Percentiles rank a stretch among this genome's conserved stretches.
phyloP scores from a whole-genome alignment of 2,329 filamentous ascomycete genomes.

The Sphaerostilbella broomeana region DNA sequence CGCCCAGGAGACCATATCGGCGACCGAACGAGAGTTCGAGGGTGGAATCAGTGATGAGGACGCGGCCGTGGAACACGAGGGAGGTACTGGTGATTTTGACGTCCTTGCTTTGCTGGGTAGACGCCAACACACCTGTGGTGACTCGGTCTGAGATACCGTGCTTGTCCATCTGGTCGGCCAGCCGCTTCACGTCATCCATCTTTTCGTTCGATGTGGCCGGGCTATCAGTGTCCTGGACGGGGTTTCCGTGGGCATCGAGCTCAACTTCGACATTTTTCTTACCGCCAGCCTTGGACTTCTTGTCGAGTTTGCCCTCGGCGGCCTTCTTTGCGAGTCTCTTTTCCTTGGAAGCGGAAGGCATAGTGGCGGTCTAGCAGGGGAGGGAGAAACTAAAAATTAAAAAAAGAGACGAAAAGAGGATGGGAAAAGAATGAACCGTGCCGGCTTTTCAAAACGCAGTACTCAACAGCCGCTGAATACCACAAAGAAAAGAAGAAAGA shows the following conservation, averaged over 20 bases:
- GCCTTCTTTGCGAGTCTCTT: conserved; percentile 67
- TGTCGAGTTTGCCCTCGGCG: conserved; percentile 61
- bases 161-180: conserved; percentile 91
- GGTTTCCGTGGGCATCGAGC: conserved; percentile 57
- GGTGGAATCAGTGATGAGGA: conserved; percentile 88
- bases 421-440: conserved; percentile 12
- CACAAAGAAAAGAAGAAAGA: conserved; percentile 15
- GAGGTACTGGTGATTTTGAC: conserved; percentile 94
- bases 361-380: conserved; percentile 34
- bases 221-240: conserved; percentile 48
- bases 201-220: conserved; percentile 66
- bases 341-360: conserved; percentile 65
- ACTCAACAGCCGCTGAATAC: conserved; percentile 10
- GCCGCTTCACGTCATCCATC: conserved; percentile 74
- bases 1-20: conserved; percentile 89
- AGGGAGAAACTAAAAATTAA: conserved; percentile 2
- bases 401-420: conserved; percentile 11
- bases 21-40: conserved; percentile 90
- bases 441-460: conserved; percentile 10
- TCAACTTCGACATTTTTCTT: conserved; percentile 65
- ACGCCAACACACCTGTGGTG: conserved; percentile 92
- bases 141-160: conserved; percentile 95
- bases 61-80: conserved; percentile 94
- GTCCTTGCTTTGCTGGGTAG: conserved; percentile 77
- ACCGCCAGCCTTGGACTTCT: conserved; percentile 65